Percentiles rank a stretch among this genome's conserved stretches.
Conservation (phyloP, 2,329 filamentous ascomycete species). For the Fusarium ramigenum region DNA sequence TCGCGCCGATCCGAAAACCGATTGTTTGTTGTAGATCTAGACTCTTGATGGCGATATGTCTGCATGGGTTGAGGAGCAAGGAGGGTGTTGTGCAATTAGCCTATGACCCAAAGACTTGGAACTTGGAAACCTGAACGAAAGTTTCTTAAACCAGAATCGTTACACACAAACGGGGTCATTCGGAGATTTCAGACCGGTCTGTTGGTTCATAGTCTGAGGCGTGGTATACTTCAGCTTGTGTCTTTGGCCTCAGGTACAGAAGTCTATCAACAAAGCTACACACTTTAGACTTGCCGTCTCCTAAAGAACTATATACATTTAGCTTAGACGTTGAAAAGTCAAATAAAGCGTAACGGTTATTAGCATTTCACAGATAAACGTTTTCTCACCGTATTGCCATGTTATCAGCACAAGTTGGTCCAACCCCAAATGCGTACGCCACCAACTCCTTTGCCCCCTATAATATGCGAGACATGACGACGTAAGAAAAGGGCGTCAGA, state of each 20-base stretch:
- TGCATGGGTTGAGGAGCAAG: background rate
- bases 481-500: background rate
- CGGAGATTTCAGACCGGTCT: background rate
- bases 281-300: background rate
- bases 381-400: background rate
- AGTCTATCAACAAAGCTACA: background rate
- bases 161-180: background rate
- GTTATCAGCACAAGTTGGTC: background rate
- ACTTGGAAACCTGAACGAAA: background rate
- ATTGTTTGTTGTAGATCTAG: background rate
- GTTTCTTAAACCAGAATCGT: background rate
- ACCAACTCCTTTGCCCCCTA: background rate
- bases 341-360: background rate
- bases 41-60: background rate
- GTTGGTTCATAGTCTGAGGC: background rate
- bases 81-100: background rate
- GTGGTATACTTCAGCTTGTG: background rate
- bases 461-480: background rate
- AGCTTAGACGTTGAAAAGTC: background rate
- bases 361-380: background rate
- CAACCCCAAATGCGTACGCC: background rate
- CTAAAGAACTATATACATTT: background rate
- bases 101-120: background rate
- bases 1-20: background rate
- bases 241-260: background rate